Evolutionary conservation across 768 basidiomycete genomes (phyloP).

Genomic region (Podaxis carcinomalis): DNA sequence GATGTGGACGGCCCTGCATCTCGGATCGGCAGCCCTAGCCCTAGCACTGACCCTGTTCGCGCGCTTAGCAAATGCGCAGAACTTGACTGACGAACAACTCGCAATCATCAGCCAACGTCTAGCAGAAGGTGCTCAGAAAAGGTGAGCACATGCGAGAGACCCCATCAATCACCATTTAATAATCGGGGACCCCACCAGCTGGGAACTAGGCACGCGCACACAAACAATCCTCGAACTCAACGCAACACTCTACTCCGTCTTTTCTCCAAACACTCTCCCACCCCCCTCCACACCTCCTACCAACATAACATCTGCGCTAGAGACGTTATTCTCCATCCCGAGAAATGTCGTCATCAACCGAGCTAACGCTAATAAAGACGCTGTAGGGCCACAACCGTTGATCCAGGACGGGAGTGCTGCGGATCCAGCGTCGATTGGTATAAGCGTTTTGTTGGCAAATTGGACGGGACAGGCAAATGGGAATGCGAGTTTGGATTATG

Average conservation of each 20-base stretch:
- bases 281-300: conserved; percentile 31
- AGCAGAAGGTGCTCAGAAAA: conserved; percentile 31
- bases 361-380: conserved; percentile 34
- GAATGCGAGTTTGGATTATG: conserved; percentile 41
- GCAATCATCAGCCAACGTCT: conserved; percentile 29
- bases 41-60: not conserved
- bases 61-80: conserved; percentile 19
- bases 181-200: conserved; percentile 28
- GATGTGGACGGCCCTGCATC: not conserved
- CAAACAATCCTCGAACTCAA: conserved; percentile 45
- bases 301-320: conserved; percentile 31
- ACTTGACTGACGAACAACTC: conserved; percentile 29
- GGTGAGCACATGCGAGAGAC: conserved; percentile 24
- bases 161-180: not conserved
- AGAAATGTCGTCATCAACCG: conserved; percentile 44
- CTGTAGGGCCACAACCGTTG: conserved; percentile 53
- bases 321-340: conserved; percentile 56
- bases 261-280: conserved; percentile 30
- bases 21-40: not conserved
- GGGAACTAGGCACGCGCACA: conserved; percentile 55
- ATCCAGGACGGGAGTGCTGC: conserved; percentile 56
- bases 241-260: conserved; percentile 41
- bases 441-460: conserved; percentile 57
- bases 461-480: conserved; percentile 37
- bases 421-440: conserved; percentile 78